A percentile compares a stretch with the other conserved stretches of the same genome.
These are phyloP conservation scores for Colletotrichum sp. DNA, from an alignment of 2,329 filamentous ascomycete species.

Conservation along the genomic window DNA sequence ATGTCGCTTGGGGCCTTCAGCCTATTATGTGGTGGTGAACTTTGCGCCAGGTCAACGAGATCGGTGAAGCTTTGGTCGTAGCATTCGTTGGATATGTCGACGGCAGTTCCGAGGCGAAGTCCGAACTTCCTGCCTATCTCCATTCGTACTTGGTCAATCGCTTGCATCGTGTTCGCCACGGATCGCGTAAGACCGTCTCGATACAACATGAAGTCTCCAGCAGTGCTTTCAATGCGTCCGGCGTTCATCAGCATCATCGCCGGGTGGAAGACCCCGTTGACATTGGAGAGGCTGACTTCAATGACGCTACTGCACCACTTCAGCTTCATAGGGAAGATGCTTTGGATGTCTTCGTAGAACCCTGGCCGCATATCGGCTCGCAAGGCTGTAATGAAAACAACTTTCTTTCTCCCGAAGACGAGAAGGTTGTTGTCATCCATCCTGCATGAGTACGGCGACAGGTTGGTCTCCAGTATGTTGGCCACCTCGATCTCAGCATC, in stretches of 20 bases:
- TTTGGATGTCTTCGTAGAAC: constrained; percentile 3
- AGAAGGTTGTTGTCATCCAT: background rate
- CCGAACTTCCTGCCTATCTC: background rate
- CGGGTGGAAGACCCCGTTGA: constrained; percentile 10
- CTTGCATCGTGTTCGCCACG: constrained; percentile 1
- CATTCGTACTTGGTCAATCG: constrained; percentile 1
- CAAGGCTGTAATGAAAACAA: background rate
- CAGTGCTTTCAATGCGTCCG: background rate
- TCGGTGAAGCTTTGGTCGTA: background rate
- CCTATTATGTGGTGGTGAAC: constrained; percentile 1
- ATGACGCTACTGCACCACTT: constrained; percentile 6
- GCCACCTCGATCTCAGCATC: background rate
- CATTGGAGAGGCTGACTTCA: constrained; percentile 7
- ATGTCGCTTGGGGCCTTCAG: background rate
- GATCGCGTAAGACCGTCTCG: constrained; percentile 1
- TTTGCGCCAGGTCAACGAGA: background rate
- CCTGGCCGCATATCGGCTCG: background rate
- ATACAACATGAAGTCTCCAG: background rate
- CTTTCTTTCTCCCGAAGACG: constrained; percentile 1
- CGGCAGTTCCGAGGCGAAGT: background rate
- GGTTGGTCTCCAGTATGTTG: constrained; percentile 7
- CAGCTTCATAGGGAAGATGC: background rate
- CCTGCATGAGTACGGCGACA: constrained; percentile 5
- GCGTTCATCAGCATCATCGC: constrained; percentile 15
- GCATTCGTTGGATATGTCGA: constrained; percentile 9